Evolutionary conservation across 2,329 filamentous ascomycete genomes (phyloP).

Genomic region (Alternaria arbusti): DNA sequence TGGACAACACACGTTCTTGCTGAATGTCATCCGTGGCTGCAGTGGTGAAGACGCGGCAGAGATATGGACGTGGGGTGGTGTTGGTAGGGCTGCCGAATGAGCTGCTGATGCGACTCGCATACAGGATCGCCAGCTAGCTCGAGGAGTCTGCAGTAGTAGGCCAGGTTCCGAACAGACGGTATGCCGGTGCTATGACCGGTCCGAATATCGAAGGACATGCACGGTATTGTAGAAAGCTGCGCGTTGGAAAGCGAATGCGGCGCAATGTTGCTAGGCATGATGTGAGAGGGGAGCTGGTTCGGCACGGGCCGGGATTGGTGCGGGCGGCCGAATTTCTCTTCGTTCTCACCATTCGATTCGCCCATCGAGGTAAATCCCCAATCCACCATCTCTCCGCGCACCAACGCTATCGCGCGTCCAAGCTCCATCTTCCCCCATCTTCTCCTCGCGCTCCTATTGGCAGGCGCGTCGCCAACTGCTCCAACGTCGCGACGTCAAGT

Average conservation of each 20-base stretch:
- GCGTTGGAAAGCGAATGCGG: background rate
- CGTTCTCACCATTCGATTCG: slow-evolving; percentile 1
- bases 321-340: slow-evolving; percentile 3
- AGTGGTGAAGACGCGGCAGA: background rate
- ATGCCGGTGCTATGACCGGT: background rate
- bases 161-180: slow-evolving; percentile 1
- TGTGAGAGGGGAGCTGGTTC: background rate
- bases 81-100: slow-evolving; percentile 38
- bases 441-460: slow-evolving; percentile 18
- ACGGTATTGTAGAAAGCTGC: background rate
- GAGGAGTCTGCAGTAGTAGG: slow-evolving; percentile 5
- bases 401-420: slow-evolving; percentile 10
- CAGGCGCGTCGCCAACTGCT: slow-evolving; percentile 11
- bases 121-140: slow-evolving; percentile 25
- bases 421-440: slow-evolving; percentile 13
- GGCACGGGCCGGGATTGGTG: slow-evolving; percentile 8
- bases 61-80: slow-evolving; percentile 2
- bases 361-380: background rate
- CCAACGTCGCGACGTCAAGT: slow-evolving; percentile 11
- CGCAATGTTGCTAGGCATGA: background rate
- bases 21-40: slow-evolving; percentile 6
- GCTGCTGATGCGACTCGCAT: slow-evolving; percentile 19
- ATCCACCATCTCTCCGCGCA: slow-evolving; percentile 2
- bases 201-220: background rate
- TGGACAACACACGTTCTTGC: slow-evolving; percentile 26